These are phyloP conservation scores for Halophytophthora polymorphica DNA, from an alignment of 352 stramenopile species.

Conservation along the genomic window DNA sequence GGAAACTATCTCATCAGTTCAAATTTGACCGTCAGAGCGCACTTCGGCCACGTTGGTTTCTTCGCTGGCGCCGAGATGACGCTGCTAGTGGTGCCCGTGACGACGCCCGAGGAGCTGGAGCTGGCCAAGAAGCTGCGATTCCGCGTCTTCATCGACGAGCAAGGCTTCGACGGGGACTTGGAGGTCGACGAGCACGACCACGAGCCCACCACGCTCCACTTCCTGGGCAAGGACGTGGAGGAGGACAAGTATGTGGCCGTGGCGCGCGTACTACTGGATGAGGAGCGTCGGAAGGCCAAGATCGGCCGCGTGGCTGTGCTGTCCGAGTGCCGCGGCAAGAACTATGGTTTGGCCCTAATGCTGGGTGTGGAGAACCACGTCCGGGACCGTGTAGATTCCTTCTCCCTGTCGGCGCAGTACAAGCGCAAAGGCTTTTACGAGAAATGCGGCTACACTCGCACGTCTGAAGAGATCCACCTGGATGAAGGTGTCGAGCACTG, in stretches of 20 bases:
- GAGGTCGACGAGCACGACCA: conserved; percentile 50
- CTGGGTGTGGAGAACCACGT: conserved; percentile 29
- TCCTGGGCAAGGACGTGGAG: conserved; percentile 52
- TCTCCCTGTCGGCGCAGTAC: conserved; percentile 45
- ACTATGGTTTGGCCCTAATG: conserved; percentile 45
- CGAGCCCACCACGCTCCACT: conserved; percentile 41
- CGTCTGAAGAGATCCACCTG: conserved; percentile 25
- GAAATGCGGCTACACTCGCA: conserved; percentile 25
- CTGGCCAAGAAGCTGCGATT: conserved; percentile 41
- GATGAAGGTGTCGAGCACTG: conserved; percentile 31
- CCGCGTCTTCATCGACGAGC: conserved; percentile 55
- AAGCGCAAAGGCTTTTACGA: conserved; percentile 30
- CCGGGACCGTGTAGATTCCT: conserved; percentile 24
- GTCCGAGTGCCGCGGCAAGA: conserved; percentile 51
- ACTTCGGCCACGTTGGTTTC: too few species aligned
- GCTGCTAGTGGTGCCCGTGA: conserved; percentile 37
- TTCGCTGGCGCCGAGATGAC: conserved; percentile 32
- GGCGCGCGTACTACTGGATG: conserved; percentile 38
- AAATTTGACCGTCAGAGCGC: too few species aligned
- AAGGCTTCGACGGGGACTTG: conserved; percentile 32
- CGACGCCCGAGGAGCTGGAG: conserved; percentile 32
- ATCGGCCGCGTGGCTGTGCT: conserved; percentile 60
- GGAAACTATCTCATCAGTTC: too few species aligned
- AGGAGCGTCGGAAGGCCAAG: conserved; percentile 31
- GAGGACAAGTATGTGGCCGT: conserved; percentile 51